Evolutionary conservation across 306 rosid genomes (phyloP).

Genomic region (Pterocarpus macrocarpus): DNA sequence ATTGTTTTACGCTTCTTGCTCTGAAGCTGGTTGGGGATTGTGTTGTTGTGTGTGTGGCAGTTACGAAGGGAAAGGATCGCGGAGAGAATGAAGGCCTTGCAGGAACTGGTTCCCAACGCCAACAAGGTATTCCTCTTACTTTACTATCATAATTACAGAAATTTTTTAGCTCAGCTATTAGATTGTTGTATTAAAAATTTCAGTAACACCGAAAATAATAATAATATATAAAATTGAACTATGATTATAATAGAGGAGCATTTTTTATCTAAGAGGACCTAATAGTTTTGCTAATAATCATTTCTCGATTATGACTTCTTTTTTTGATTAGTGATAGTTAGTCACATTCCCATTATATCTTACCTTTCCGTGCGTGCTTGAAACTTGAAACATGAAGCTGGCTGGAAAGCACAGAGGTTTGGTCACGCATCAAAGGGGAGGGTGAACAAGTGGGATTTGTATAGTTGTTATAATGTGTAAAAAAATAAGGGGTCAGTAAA

Average conservation of each 20-base stretch:
- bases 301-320: neutral
- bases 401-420: constrained; percentile 17
- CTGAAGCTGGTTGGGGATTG: neutral
- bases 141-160: neutral
- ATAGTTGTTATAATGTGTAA: constrained; percentile 2
- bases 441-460: constrained; percentile 24
- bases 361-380: constrained; percentile 42
- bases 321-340: neutral
- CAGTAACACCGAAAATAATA: no score
- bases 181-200: no score
- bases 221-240: no score
- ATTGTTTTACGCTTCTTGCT: neutral
- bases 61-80: constrained; percentile 98
- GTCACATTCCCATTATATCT: constrained; percentile 15
- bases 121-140: constrained; percentile 72
- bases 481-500: neutral
- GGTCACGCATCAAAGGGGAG: neutral
- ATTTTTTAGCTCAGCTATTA: no score
- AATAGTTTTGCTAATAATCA: neutral
- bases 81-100: constrained; percentile 97
- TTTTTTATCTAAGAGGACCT: no score
- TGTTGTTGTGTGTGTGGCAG: constrained; percentile 56
- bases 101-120: constrained; percentile 96
- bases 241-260: no score
- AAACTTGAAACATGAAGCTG: constrained; percentile 13